A percentile compares a stretch with the other conserved stretches of the same genome.
Evolutionary conservation across 306 rosid genomes (phyloP).

Genomic region (Clitoria ternatea): DNA sequence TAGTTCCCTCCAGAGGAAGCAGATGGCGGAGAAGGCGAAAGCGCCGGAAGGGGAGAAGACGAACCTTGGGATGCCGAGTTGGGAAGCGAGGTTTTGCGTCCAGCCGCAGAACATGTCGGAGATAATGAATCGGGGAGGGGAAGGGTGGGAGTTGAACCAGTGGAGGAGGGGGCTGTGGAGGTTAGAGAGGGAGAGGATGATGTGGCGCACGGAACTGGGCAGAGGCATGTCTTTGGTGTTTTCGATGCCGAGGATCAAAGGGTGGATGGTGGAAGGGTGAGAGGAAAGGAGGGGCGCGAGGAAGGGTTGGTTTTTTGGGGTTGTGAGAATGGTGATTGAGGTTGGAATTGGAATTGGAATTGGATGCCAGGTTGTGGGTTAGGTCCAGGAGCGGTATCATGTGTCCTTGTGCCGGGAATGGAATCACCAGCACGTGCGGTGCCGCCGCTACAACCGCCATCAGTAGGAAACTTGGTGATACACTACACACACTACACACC

Average conservation of each 20-base stretch:
- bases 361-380: slow-evolving; percentile 24
- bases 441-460: neutral
- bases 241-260: slow-evolving; percentile 37
- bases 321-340: slow-evolving; percentile 26
- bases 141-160: slow-evolving; percentile 31
- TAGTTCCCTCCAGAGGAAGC: slow-evolving; percentile 19
- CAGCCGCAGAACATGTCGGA: slow-evolving; percentile 58
- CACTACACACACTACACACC: too few relatives aligned
- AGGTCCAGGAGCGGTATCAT: slow-evolving; percentile 38
- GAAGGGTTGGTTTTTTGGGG: slow-evolving; percentile 20
- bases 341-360: neutral
- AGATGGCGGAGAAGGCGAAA: slow-evolving; percentile 31
- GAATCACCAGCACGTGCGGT: slow-evolving; percentile 4
- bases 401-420: slow-evolving; percentile 37
- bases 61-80: slow-evolving; percentile 32
- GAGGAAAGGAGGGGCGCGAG: slow-evolving; percentile 18
- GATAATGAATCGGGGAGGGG: slow-evolving; percentile 35
- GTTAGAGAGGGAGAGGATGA: slow-evolving; percentile 28
- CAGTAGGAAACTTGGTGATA: too few relatives aligned
- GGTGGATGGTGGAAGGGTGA: slow-evolving; percentile 11
- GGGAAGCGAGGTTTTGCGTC: slow-evolving; percentile 42
- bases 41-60: slow-evolving; percentile 49
- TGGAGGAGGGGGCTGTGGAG: slow-evolving; percentile 28
- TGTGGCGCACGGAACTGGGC: neutral
- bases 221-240: slow-evolving; percentile 41